Evolutionary conservation across 352 stramenopile genomes (phyloP), one percentile per base, ranked within the genome.

Genomic region (Paralagenidium karlingii): DNA sequence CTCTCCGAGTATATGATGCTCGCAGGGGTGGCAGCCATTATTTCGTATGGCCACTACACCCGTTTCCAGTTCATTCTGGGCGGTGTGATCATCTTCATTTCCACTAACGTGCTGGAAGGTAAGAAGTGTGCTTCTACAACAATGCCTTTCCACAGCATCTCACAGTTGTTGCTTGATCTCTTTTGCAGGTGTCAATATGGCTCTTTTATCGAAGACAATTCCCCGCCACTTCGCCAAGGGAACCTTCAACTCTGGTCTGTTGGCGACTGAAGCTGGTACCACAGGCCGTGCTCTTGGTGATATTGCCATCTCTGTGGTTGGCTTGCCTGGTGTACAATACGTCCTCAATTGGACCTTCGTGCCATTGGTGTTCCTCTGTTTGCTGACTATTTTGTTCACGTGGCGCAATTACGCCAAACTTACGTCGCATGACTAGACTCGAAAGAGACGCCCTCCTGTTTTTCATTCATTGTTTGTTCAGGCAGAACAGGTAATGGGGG

Each of bases 151-250:
- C n/a, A n/a, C n/a, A n/a, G n/a, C n/a, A n/a, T n/a, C n/a, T n/a
- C n/a, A n/a, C n/a, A n/a, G n/a, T n/a, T n/a, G n/a, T n/a, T n/a
- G n/a, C n/a, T n/a, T n/a, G n/a, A n/a, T n/a, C n/a, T n/a, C n/a
- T n/a, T n/a, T n/a, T n/a, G n/a, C n/a, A n/a, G n/a, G 83, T 18
- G 82, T 97, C 22, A 94, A 96, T 45, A 95, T 95, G 60, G 90
- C 81, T 29, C 53, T 94, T 3, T 52, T 97, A 31, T 93, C 67
- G 48, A 97, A 97, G 63, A 89, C 94, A 15, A 95, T 97, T 38
- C 83, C 85, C 0, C 92, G 87, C 13, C 66, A 80, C 26, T 89
- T 97, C 31, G 88, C 91, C 2, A 79, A 81, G 13, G 91, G 88
- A 24, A 97, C 87, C 12, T 94, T 97, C 49, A 98, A 98, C 61